Conservation (phyloP, 1,284 basidiomycete species). For the Microbotryum scabiosae region DNA sequence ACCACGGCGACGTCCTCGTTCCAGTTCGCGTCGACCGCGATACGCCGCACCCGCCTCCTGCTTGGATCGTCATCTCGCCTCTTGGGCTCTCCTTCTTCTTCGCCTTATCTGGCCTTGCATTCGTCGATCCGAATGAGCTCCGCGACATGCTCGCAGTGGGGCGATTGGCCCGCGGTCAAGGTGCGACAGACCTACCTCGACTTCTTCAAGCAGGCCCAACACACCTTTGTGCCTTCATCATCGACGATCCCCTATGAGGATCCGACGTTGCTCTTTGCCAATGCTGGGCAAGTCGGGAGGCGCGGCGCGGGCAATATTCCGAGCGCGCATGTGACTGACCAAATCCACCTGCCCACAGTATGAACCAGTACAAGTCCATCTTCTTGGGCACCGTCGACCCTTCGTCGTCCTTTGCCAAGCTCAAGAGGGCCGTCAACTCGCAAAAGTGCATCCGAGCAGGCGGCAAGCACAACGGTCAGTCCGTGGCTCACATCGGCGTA, state of each 20-base stretch:
- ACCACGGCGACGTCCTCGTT: not conserved
- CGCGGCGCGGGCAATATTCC: constrained; percentile 5
- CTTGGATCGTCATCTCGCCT: not conserved
- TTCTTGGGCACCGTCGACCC: constrained; percentile 96
- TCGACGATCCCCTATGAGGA: constrained; percentile 88
- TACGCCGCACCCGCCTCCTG: not conserved
- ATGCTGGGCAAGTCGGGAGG: constrained; percentile 52
- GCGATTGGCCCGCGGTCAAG: constrained; percentile 59
- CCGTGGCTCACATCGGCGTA: not conserved
- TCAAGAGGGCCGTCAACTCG: constrained; percentile 87
- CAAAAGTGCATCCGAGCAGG: constrained; percentile 98
- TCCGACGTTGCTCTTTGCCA: constrained; percentile 88
- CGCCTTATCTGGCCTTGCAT: not conserved
- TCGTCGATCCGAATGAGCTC: constrained; percentile 11
- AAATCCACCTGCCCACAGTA: constrained; percentile 43
- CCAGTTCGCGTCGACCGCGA: not conserved
- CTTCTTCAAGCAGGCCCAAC: constrained; percentile 65
- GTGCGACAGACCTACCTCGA: constrained; percentile 68
- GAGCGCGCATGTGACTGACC: not conserved
- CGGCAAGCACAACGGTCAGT: constrained; percentile 89
- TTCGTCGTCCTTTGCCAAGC: constrained; percentile 72
- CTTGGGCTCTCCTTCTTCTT: not conserved
- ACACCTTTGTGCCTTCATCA: constrained; percentile 88
- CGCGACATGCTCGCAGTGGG: constrained; percentile 37
- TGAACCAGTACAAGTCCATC: constrained; percentile 95